Conservation (phyloP, 768 basidiomycete genomes). For the Termitomyces sp. region DNA sequence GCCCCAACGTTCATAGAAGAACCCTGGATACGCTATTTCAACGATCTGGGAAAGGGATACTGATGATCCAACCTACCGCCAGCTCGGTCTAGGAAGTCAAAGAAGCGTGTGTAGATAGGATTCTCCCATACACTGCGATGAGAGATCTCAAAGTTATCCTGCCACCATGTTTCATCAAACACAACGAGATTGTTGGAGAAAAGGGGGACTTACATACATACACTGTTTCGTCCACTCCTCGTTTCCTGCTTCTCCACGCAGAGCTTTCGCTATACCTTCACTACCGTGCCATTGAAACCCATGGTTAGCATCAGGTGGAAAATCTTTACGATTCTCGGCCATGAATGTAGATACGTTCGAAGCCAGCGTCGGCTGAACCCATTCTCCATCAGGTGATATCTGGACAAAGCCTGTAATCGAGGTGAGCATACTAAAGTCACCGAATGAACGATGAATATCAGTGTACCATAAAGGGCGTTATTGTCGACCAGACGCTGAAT, state of each 20-base stretch:
- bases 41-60: background rate
- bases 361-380: constrained; percentile 26
- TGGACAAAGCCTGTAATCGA: constrained; percentile 22
- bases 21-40: constrained; percentile 15
- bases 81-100: constrained; percentile 21
- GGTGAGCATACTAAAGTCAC: background rate
- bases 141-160: constrained; percentile 30
- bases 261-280: constrained; percentile 20
- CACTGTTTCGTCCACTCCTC: constrained; percentile 23
- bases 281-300: constrained; percentile 21
- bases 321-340: constrained; percentile 1
- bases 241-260: constrained; percentile 21
- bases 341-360: constrained; percentile 25
- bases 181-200: background rate
- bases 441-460: background rate
- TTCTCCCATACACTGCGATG: constrained; percentile 25
- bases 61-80: constrained; percentile 14
- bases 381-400: constrained; percentile 20
- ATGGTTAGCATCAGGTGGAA: constrained; percentile 21
- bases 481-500: constrained; percentile 20
- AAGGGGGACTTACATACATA: constrained; percentile 25
- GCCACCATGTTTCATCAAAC: background rate
- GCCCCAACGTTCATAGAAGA: constrained; percentile 29
- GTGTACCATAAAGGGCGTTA: constrained; percentile 22
- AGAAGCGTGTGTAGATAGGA: constrained; percentile 21